These are phyloP conservation scores for Chrysoporthe austroafricana DNA, from an alignment of 2,329 filamentous ascomycete genomes.

Conservation along the genomic window DNA sequence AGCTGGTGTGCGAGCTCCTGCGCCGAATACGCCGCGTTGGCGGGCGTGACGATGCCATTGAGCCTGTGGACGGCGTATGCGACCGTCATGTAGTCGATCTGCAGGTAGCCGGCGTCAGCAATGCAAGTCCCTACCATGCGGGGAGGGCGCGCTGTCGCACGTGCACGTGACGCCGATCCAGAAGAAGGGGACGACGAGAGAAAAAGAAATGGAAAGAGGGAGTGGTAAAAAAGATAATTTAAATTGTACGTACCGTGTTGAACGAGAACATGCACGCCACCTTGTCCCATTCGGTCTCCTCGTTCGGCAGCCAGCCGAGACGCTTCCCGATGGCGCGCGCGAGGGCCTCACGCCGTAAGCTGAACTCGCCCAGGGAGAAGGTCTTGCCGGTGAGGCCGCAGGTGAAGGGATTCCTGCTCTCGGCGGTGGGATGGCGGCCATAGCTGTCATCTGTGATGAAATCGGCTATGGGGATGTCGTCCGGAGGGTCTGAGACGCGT, in stretches of 20 bases:
- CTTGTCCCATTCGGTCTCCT: constrained; percentile 80
- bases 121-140: constrained; percentile 6
- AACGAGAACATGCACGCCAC: constrained; percentile 77
- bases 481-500: constrained; percentile 59
- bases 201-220: not conserved
- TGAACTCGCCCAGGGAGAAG: constrained; percentile 66
- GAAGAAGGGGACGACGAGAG: too few relatives aligned
- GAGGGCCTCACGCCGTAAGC: constrained; percentile 67
- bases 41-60: constrained; percentile 74
- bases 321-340: constrained; percentile 71
- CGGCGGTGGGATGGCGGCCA: constrained; percentile 65
- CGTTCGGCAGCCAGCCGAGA: constrained; percentile 70
- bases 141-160: not conserved
- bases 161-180: not conserved
- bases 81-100: constrained; percentile 77
- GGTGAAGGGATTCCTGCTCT: constrained; percentile 73
- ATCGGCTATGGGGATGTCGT: constrained; percentile 73
- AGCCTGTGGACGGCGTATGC: constrained; percentile 76
- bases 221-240: not conserved
- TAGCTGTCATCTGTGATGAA: constrained; percentile 77
- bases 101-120: not conserved
- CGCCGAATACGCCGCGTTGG: constrained; percentile 74
- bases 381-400: constrained; percentile 74
- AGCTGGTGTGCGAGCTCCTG: constrained; percentile 74
- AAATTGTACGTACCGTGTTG: constrained; percentile 65